A percentile compares a stretch with the other conserved stretches of the same genome.
These are phyloP conservation scores for Hyaloperonospora brassicae DNA, from an alignment of 352 stramenopile genomes.

Conservation along the genomic window DNA sequence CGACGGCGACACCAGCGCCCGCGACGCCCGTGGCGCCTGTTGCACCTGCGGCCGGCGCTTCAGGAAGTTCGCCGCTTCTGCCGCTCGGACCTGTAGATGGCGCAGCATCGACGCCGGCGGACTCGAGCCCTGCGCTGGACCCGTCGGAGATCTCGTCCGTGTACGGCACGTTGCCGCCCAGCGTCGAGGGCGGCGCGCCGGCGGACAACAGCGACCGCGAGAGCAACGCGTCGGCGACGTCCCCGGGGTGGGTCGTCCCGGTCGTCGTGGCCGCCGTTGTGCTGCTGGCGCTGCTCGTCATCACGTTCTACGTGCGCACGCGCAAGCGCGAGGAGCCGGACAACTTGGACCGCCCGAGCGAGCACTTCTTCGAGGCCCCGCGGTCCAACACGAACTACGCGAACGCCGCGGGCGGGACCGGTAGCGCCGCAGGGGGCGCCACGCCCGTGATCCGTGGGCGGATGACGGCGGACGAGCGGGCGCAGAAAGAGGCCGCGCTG, in stretches of 20 bases:
- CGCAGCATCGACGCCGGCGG: no score
- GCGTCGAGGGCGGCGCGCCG: conserved; percentile 11
- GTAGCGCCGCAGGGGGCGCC: conserved; percentile 1
- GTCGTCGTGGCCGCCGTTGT: conserved; percentile 50
- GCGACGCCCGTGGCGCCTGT: no score
- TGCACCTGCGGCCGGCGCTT: no score
- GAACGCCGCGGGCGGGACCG: conserved; percentile 13
- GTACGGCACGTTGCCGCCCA: conserved; percentile 40
- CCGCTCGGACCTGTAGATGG: no score
- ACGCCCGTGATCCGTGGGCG: neutral
- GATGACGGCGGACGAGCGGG: conserved; percentile 16
- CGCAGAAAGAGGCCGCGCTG: conserved; percentile 21
- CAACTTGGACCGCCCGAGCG: conserved; percentile 45
- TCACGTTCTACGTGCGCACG: conserved; percentile 52
- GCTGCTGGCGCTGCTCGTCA: conserved; percentile 42
- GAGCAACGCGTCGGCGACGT: conserved; percentile 18
- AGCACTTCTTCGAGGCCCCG: conserved; percentile 54
- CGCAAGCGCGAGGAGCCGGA: conserved; percentile 38
- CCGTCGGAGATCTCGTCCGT: conserved; percentile 12
- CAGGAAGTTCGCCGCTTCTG: no score
- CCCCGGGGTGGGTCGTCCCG: conserved; percentile 47
- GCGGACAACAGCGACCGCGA: conserved; percentile 14
- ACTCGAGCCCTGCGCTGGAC: neutral
- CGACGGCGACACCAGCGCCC: no score
- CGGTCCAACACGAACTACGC: conserved; percentile 44